Evolutionary conservation across 345 rosid genomes (phyloP), one percentile per base, ranked within the genome.

Genomic region (Cardamine chenopodiifolia): DNA sequence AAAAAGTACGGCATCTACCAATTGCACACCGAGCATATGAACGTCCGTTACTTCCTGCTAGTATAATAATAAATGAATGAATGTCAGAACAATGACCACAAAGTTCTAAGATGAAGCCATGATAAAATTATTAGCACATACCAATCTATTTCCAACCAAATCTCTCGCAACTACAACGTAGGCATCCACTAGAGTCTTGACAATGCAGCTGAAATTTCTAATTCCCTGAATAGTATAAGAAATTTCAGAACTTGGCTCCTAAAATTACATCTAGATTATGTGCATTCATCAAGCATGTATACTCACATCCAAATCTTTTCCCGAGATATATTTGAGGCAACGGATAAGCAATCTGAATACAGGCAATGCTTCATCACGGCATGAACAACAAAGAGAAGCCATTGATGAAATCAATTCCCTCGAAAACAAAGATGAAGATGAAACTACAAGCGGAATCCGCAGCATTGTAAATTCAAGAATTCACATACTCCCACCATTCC

Each of bases 311-410:
- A 66, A 49, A 56, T 78, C 79, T 68, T 75, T 82, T 31, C 72
- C 79, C 2, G 89, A 88, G 56, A 85, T 74, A 72, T 78, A 78
- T 40, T 85, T 80, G 44, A 93, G 81, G 76, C 85, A 87, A 53
- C 84, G 79, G 42, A 79, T 79, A 72, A 93, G 73, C 53, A 91
- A 73, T 83, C 86, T 84, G 63, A 93, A 78, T 26, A 89, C 20
- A 7, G 91, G 90, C 70, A 89, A 37, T 56, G 89, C 86, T 62
- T 93, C 91, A 14, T 72, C 13, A 19, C 86, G 85, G 75, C 71
- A 72, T 18, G 94, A 86, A 77, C 93, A 93, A 80, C 94, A 88
- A 71, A 89, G 75, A 3, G 97, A 87, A 29, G 96, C 84, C 81
- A 94, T 68, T 17, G 93, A 88, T 44, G 91, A 82, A 29, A 89